phyloP scores from a whole-genome alignment of 2,329 filamentous ascomycete genomes.

The Colletotrichum endophyticum region DNA sequence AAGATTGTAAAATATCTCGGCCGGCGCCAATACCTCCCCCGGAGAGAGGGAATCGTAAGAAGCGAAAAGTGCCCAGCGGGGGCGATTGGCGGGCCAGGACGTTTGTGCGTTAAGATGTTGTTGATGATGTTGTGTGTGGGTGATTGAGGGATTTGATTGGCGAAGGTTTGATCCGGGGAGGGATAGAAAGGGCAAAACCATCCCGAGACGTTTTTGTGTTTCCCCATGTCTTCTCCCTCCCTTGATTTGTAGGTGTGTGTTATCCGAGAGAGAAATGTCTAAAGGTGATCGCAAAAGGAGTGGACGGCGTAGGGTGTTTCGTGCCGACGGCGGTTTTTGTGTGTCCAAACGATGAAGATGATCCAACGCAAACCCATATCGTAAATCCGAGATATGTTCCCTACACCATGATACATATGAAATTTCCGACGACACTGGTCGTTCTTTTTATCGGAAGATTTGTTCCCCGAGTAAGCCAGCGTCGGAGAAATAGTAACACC shows the following conservation, averaged over 20 bases:
- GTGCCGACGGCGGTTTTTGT: slow-evolving; percentile 25
- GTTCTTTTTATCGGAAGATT: slow-evolving; percentile 6
- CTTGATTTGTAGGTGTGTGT: neutral
- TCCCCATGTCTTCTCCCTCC: neutral
- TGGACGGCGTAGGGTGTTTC: slow-evolving; percentile 40
- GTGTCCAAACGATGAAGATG: slow-evolving; percentile 27
- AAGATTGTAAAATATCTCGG: neutral
- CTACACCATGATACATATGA: slow-evolving; percentile 35
- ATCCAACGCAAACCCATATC: slow-evolving; percentile 22
- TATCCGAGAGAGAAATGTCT: slow-evolving; percentile 12
- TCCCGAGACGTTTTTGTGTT: neutral
- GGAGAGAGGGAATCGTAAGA: neutral
- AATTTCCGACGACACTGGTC: slow-evolving; percentile 19
- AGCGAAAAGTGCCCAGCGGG: neutral
- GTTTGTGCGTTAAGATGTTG: neutral
- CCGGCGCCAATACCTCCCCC: neutral
- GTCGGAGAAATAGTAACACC: slow-evolving; percentile 13
- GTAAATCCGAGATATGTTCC: slow-evolving; percentile 30
- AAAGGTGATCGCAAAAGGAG: slow-evolving; percentile 34
- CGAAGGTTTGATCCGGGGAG: neutral
- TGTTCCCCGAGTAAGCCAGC: slow-evolving; percentile 11
- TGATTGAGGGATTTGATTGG: neutral
- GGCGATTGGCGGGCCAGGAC: neutral
- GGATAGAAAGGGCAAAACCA: neutral
- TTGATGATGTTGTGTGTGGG: neutral